Conservation (phyloP, 1,139 yeast species). For the Yamadazyma sp. region DNA sequence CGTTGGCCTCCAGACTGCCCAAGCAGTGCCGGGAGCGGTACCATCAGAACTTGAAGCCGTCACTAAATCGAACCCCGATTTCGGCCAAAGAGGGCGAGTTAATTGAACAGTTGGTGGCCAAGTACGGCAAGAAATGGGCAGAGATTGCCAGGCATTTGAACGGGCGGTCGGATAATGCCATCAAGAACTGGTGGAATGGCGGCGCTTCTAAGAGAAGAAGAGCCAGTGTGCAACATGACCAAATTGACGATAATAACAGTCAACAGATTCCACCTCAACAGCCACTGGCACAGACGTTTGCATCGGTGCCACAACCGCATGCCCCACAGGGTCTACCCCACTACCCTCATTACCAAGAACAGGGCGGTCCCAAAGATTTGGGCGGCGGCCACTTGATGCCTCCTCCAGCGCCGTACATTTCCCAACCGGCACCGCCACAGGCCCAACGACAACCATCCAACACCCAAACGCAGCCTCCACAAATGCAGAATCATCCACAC, state of each 20-base stretch:
- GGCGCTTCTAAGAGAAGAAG: conserved; percentile 79
- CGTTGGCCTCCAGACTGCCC: conserved; percentile 76
- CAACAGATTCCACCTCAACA: no score
- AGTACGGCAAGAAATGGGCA: conserved; percentile 92
- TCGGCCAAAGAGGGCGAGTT: conserved; percentile 80
- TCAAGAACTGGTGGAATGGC: conserved; percentile 97
- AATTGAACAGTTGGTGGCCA: conserved; percentile 75
- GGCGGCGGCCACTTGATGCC: conserved; percentile 1
- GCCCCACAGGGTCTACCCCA: background rate
- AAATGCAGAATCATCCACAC: no score
- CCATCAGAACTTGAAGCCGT: conserved; percentile 88
- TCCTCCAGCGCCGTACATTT: conserved; percentile 4
- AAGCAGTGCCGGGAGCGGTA: conserved; percentile 92
- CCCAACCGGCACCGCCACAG: background rate
- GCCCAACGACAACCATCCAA: background rate
- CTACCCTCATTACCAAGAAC: background rate
- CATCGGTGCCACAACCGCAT: background rate
- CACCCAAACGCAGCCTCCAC: background rate
- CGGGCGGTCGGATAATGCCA: conserved; percentile 87
- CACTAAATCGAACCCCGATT: conserved; percentile 78
- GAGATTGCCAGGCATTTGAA: conserved; percentile 86
- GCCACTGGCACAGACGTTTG: no score
- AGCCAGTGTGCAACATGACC: conserved; percentile 29
- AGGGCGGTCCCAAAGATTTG: conserved; percentile 5
- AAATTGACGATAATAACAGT: background rate